phyloP scores from a whole-genome alignment of 768 basidiomycete genomes.

The Kwoniella newhampshirensis region DNA sequence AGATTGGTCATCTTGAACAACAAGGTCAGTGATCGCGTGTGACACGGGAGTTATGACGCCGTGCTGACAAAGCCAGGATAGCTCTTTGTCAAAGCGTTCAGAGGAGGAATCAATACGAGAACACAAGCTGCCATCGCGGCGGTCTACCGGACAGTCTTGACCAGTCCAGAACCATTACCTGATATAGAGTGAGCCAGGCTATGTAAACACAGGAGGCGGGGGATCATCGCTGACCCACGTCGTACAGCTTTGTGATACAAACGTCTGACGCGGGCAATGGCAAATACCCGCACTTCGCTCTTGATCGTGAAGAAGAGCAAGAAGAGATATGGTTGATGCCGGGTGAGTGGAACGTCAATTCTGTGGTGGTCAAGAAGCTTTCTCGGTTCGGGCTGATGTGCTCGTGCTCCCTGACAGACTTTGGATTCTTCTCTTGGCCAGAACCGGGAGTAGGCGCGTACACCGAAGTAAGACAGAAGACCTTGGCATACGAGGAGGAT shows the following conservation, averaged over 20 bases:
- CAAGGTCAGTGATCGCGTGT: slow-evolving; percentile 20
- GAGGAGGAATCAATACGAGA: slow-evolving; percentile 28
- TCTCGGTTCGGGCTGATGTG: neutral
- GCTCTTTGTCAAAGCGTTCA: slow-evolving; percentile 36
- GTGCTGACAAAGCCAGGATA: slow-evolving; percentile 4
- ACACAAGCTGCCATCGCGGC: slow-evolving; percentile 29
- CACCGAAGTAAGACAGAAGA: slow-evolving; percentile 20
- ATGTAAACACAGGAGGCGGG: too few species aligned
- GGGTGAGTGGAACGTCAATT: too few species aligned
- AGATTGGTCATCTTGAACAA: slow-evolving; percentile 32
- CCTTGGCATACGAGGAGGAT: slow-evolving; percentile 24
- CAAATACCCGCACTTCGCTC: slow-evolving; percentile 27
- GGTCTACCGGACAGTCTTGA: slow-evolving; percentile 25
- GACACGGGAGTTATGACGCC: too few species aligned
- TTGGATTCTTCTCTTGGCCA: slow-evolving; percentile 41
- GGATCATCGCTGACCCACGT: neutral
- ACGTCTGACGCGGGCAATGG: slow-evolving; percentile 34
- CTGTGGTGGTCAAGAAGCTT: too few species aligned
- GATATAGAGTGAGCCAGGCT: slow-evolving; percentile 34
- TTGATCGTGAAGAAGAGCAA: slow-evolving; percentile 28
- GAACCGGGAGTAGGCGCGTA: slow-evolving; percentile 34
- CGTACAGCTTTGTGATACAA: slow-evolving; percentile 32
- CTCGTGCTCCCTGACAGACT: slow-evolving; percentile 10
- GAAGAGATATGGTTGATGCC: slow-evolving; percentile 45
- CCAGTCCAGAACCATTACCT: slow-evolving; percentile 32